Conservation (phyloP, 371 early-diverging fungal genomes). For the Coemansia sp. region DNA sequence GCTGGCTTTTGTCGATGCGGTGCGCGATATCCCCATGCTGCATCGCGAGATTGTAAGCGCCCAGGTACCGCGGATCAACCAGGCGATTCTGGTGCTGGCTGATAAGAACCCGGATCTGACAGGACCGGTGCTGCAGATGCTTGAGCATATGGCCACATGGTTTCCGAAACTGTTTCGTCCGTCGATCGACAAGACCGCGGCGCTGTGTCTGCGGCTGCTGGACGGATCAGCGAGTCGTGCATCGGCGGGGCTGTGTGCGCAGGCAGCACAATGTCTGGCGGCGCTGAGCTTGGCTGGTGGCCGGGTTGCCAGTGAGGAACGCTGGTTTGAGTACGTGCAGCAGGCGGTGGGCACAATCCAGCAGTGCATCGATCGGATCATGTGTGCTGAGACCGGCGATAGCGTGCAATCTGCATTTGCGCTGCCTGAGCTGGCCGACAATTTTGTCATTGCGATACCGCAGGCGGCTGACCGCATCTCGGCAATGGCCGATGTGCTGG, state of each 20-base stretch:
- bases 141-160: conserved; percentile 41
- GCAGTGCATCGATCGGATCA: conserved; percentile 34
- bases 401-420: conserved; percentile 3
- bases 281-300: conserved; percentile 37
- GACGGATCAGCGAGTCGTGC: conserved; percentile 8
- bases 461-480: conserved; percentile 46
- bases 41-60: conserved; percentile 40
- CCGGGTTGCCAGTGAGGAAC: conserved; percentile 38
- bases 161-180: conserved; percentile 47
- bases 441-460: conserved; percentile 36
- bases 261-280: conserved; percentile 37
- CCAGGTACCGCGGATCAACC: conserved; percentile 47
- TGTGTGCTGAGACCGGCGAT: conserved; percentile 18
- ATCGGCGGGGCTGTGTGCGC: conserved; percentile 1
- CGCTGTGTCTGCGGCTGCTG: conserved; percentile 33
- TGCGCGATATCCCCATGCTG: conserved; percentile 42
- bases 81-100: conserved; percentile 29
- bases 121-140: conserved; percentile 18
- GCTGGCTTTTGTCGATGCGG: conserved; percentile 36
- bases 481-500: conserved; percentile 26
- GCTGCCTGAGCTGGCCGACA: conserved; percentile 18
- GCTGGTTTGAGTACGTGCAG: conserved; percentile 39
- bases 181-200: conserved; percentile 36
- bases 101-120: conserved; percentile 40
- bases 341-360: conserved; percentile 37